phyloP scores from a whole-genome alignment of 345 rosid genomes.

The Moringa oleifera region DNA sequence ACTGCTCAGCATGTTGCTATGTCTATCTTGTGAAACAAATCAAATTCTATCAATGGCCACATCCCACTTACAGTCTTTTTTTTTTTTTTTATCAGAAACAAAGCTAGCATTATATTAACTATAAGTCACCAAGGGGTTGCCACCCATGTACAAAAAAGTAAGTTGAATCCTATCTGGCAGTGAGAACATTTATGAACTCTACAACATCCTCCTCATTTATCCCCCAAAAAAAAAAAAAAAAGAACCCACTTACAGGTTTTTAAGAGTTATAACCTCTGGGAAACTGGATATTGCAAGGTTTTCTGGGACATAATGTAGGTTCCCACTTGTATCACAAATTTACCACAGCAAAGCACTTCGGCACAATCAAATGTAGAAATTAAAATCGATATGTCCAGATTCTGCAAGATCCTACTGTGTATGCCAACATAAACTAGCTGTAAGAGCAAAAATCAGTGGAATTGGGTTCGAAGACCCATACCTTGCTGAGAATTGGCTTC shows the following conservation, averaged over 20 bases:
- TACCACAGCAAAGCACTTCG: neutral
- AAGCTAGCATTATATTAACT: no score
- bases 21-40: no score
- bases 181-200: no score
- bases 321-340: neutral
- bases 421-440: no score
- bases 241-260: no score
- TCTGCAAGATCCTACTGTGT: neutral
- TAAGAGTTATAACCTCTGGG: neutral
- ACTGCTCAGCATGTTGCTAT: no score
- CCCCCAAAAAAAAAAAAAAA: no score
- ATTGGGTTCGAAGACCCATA: slow-evolving; percentile 15
- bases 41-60: neutral
- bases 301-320: neutral
- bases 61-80: neutral
- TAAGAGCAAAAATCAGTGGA: neutral
- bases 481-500: slow-evolving; percentile 97
- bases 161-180: no score
- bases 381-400: neutral
- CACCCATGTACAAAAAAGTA: no score
- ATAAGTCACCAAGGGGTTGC: no score
- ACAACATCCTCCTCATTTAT: no score
- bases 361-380: neutral
- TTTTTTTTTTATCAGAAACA: no score
- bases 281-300: neutral